A percentile compares a stretch with the other conserved stretches of the same genome.
phyloP scores from a whole-genome alignment of 2,329 filamentous ascomycete species.

The Lecanicillium sp. region DNA sequence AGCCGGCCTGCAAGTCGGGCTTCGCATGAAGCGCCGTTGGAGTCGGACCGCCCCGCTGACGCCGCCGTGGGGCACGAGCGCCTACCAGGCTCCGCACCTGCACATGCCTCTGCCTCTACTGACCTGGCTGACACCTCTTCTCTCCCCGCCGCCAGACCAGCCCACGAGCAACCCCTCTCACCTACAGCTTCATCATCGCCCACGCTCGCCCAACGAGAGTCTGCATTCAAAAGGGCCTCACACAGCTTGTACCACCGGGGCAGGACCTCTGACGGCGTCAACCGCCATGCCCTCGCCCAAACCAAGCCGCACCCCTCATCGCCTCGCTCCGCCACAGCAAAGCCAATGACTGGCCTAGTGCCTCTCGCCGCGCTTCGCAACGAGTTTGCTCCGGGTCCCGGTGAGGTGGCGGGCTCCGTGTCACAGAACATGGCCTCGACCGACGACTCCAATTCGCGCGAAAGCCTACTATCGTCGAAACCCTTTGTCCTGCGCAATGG shows the following conservation, averaged over 20 bases:
- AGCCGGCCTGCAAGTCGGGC: slow-evolving; percentile 16
- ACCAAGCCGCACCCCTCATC: slow-evolving; percentile 3
- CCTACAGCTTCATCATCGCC: slow-evolving; percentile 1
- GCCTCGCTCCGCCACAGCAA: slow-evolving; percentile 11
- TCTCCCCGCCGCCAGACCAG: slow-evolving; percentile 1
- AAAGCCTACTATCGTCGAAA: slow-evolving; percentile 29
- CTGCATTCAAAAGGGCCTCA: slow-evolving; percentile 9
- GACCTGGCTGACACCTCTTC: background rate
- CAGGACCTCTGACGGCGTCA: slow-evolving; percentile 1
- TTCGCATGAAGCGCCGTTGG: slow-evolving; percentile 12
- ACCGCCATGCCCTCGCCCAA: slow-evolving; percentile 5
- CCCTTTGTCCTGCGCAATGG: slow-evolving; percentile 69
- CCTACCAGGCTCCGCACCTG: background rate
- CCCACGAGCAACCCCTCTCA: slow-evolving; percentile 1
- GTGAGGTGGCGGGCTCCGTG: slow-evolving; percentile 24
- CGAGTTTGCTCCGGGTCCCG: slow-evolving; percentile 21
- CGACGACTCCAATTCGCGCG: slow-evolving; percentile 36
- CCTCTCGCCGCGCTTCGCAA: slow-evolving; percentile 30
- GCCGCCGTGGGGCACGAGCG: background rate
- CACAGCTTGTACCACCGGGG: slow-evolving; percentile 7
- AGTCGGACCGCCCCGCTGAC: slow-evolving; percentile 1
- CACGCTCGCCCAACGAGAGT: slow-evolving; percentile 3
- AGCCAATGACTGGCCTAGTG: slow-evolving; percentile 26
- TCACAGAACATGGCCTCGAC: slow-evolving; percentile 39
- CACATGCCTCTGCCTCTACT: background rate